Percentiles rank a stretch among this genome's conserved stretches.
phyloP scores from a whole-genome alignment of 495 filamentous ascomycete genomes.

The Aspergillus egyptiacus region DNA sequence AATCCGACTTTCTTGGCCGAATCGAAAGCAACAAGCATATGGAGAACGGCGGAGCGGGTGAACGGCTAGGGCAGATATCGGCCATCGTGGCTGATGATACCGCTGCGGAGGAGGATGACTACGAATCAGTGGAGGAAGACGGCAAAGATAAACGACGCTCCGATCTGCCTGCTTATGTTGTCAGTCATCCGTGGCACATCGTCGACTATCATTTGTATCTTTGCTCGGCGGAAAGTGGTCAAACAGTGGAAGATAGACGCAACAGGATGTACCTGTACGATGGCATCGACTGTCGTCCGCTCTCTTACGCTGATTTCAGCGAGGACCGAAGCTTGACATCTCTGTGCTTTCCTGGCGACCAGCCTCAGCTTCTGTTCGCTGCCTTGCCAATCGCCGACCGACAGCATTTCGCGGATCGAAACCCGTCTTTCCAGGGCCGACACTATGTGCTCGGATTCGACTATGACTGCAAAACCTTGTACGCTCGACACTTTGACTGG shows the following conservation, averaged over 20 bases:
- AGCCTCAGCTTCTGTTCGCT: constrained; percentile 23
- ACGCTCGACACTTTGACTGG: constrained; percentile 26
- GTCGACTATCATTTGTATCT: constrained; percentile 36
- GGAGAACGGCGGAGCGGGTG: neutral
- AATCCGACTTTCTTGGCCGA: neutral
- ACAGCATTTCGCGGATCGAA: constrained; percentile 7
- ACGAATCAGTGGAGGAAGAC: neutral
- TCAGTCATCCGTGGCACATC: constrained; percentile 28
- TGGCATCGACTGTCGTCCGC: constrained; percentile 20
- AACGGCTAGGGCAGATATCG: neutral
- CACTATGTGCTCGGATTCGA: constrained; percentile 33
- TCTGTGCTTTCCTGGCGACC: constrained; percentile 3
- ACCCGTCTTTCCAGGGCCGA: constrained; percentile 6
- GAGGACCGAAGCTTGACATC: constrained; percentile 9
- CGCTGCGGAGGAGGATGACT: neutral
- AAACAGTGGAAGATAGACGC: constrained; percentile 11
- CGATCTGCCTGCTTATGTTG: constrained; percentile 9
- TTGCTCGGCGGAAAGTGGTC: constrained; percentile 17
- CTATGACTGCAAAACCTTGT: constrained; percentile 17
- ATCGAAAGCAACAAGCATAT: neutral
- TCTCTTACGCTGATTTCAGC: constrained; percentile 21
- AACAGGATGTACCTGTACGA: constrained; percentile 23
- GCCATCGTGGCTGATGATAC: neutral
- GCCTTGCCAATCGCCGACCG: constrained; percentile 24
- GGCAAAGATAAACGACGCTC: neutral